Evolutionary conservation across 2,329 filamentous ascomycete species (phyloP).

Genomic region (Fusarium bactridioides): DNA sequence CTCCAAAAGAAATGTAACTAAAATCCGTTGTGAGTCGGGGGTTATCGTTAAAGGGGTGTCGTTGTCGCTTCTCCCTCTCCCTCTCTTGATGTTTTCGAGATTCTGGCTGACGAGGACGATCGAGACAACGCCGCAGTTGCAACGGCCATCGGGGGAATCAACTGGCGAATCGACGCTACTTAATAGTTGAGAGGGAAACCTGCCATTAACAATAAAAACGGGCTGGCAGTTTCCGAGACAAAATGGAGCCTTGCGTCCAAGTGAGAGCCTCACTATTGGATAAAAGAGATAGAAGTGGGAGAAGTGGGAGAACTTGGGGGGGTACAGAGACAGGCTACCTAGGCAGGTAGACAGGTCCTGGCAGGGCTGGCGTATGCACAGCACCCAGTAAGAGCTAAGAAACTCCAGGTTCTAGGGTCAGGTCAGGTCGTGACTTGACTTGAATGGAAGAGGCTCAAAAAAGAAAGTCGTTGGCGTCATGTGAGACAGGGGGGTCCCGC

Average conservation of each 20-base stretch:
- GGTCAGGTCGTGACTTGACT: not conserved
- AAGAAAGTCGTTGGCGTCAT: slow-evolving; percentile 36
- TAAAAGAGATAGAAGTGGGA: not conserved
- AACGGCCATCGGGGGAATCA: slow-evolving; percentile 16
- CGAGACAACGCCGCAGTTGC: not conserved
- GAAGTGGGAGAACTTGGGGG: not conserved
- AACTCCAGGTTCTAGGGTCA: not conserved
- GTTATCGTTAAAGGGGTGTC: not conserved
- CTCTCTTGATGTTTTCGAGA: not conserved
- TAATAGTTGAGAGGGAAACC: slow-evolving; percentile 17
- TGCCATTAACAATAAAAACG: slow-evolving; percentile 3
- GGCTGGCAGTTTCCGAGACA: slow-evolving; percentile 26
- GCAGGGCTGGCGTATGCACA: slow-evolving; percentile 7
- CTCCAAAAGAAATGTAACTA: not conserved
- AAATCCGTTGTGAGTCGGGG: not conserved
- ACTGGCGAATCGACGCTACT: slow-evolving; percentile 30
- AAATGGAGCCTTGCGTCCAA: not conserved
- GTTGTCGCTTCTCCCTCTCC: not conserved
- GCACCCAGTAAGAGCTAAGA: not conserved
- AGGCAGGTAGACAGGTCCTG: too few relatives aligned
- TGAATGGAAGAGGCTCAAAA: slow-evolving; percentile 4
- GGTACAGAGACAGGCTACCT: not conserved
- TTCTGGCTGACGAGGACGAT: slow-evolving; percentile 23
- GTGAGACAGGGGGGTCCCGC: not conserved
- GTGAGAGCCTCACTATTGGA: not conserved